Conservation (phyloP, 202 grass and related monocot genomes). For the Miscanthus sacchariflorus region DNA sequence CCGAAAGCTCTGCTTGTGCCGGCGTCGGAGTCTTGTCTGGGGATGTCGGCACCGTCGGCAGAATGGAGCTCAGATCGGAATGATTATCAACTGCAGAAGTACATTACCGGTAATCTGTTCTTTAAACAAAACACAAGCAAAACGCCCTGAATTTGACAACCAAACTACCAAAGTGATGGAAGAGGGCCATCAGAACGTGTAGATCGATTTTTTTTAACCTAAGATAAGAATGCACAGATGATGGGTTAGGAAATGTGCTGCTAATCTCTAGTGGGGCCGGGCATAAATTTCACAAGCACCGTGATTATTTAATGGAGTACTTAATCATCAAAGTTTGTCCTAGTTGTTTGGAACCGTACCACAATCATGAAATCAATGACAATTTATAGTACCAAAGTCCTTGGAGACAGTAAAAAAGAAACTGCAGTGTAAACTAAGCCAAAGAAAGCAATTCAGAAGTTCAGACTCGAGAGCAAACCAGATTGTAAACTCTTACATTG, state of each 20-base stretch:
- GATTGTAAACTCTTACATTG: slow-evolving; percentile 30
- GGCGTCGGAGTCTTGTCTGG: not conserved
- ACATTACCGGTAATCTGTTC: not conserved
- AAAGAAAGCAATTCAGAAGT: slow-evolving; percentile 32
- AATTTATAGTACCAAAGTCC: slow-evolving; percentile 24
- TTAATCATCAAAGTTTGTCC: slow-evolving; percentile 50
- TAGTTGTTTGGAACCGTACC: slow-evolving; percentile 57
- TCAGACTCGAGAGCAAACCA: not conserved
- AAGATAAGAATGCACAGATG: slow-evolving; percentile 33
- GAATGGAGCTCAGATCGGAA: slow-evolving; percentile 12
- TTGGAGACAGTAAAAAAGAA: slow-evolving; percentile 24
- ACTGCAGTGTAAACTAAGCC: slow-evolving; percentile 14
- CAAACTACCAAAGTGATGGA: not conserved
- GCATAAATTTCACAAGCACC: slow-evolving; percentile 44
- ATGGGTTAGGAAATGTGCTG: slow-evolving; percentile 42
- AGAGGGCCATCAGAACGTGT: not conserved
- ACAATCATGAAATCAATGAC: slow-evolving; percentile 42
- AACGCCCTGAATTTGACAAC: not conserved
- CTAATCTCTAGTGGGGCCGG: slow-evolving; percentile 42
- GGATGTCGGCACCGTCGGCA: not conserved
- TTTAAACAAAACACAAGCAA: not conserved
- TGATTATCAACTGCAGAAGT: slow-evolving; percentile 38
- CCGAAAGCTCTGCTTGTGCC: slow-evolving; percentile 21
- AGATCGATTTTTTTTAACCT: not conserved
- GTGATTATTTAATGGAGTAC: slow-evolving; percentile 27